Conservation (phyloP, 305 asterid species). For the Solanum hybrid region DNA sequence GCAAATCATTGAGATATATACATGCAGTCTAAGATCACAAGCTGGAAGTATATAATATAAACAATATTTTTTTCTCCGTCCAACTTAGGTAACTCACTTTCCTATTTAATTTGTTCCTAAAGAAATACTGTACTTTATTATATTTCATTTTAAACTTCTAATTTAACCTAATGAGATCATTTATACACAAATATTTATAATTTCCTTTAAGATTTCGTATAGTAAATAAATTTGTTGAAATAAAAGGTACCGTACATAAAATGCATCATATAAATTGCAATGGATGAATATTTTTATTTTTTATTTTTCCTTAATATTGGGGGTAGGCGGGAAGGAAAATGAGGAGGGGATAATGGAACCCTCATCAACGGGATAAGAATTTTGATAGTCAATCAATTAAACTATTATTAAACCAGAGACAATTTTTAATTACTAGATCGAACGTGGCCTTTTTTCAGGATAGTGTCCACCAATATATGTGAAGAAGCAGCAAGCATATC, state of each 20-base stretch:
- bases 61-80: background rate
- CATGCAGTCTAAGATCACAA: background rate
- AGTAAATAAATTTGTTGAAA: background rate
- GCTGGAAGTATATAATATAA: background rate
- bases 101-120: background rate
- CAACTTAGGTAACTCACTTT: background rate
- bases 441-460: conserved; percentile 15
- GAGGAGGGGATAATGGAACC: no score
- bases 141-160: background rate
- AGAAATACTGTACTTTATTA: background rate
- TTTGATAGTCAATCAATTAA: background rate
- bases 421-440: background rate
- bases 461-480: conserved; percentile 19
- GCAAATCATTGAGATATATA: background rate
- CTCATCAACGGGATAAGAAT: background rate
- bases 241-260: background rate
- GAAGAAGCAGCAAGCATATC: conserved; percentile 16
- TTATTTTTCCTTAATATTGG: no score
- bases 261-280: background rate
- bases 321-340: background rate
- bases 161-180: background rate
- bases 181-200: background rate
- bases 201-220: background rate
- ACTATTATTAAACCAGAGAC: background rate
- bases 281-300: background rate